Evolutionary conservation across 768 basidiomycete genomes (phyloP).

Genomic region (Leccinum barrowsii): DNA sequence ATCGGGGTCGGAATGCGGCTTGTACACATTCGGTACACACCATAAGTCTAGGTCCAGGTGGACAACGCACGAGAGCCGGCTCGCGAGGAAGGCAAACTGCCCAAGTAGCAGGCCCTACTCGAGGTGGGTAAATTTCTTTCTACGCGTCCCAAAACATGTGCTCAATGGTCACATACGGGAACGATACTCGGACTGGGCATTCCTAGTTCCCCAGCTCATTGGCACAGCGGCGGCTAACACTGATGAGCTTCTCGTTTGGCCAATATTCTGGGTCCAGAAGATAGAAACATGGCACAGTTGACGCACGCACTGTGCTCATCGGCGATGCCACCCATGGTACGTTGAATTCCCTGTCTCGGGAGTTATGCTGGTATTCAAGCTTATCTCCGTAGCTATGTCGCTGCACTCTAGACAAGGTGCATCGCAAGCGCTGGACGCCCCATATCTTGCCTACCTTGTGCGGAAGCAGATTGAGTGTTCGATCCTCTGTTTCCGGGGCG

Average conservation of each 20-base stretch:
- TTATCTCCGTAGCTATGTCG: slow-evolving; percentile 23
- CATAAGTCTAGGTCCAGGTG: slow-evolving; percentile 15
- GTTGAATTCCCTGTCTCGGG: not conserved
- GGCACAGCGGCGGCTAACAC: slow-evolving; percentile 16
- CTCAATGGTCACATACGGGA: slow-evolving; percentile 5
- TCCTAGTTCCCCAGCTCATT: slow-evolving; percentile 27
- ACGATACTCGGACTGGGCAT: slow-evolving; percentile 27
- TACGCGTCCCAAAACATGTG: not conserved
- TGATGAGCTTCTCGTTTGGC: slow-evolving; percentile 24
- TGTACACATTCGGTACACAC: too few species aligned
- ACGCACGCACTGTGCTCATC: slow-evolving; percentile 21
- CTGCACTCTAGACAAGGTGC: slow-evolving; percentile 32
- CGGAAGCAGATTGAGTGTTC: slow-evolving; percentile 8
- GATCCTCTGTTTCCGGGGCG: not conserved
- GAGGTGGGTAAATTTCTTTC: slow-evolving; percentile 15
- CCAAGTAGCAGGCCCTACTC: slow-evolving; percentile 14
- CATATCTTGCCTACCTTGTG: slow-evolving; percentile 28
- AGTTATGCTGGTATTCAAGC: not conserved
- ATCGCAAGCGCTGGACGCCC: slow-evolving; percentile 29
- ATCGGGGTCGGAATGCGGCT: too few species aligned
- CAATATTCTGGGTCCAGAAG: slow-evolving; percentile 23
- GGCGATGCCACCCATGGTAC: slow-evolving; percentile 33
- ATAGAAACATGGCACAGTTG: slow-evolving; percentile 24
- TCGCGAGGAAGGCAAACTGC: slow-evolving; percentile 30
- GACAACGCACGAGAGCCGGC: slow-evolving; percentile 28